phyloP scores from a whole-genome alignment of 2,329 filamentous ascomycete species.

The Aspergillus brasiliensis region DNA sequence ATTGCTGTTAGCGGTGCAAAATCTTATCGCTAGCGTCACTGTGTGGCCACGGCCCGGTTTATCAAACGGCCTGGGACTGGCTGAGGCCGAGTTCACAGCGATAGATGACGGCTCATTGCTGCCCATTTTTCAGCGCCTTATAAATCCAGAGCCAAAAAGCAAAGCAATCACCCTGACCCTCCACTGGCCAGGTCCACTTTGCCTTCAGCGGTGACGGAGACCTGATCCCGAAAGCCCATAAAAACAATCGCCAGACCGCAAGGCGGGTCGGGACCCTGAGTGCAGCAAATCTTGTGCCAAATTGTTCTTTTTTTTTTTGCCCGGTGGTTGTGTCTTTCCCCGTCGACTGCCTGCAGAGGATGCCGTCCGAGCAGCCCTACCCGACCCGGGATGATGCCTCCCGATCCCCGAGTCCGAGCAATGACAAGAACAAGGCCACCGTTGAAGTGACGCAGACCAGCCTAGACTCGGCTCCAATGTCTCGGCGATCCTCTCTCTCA shows the following conservation, averaged over 20 bases:
- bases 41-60: neutral
- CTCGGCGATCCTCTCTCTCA: neutral
- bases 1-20: slow-evolving; percentile 4
- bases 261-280: neutral
- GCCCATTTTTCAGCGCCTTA: neutral
- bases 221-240: neutral
- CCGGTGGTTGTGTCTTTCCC: neutral
- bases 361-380: neutral
- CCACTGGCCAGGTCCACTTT: neutral
- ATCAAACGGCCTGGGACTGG: neutral
- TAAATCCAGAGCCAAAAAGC: neutral
- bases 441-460: neutral
- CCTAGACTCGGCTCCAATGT: neutral
- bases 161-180: neutral
- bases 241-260: neutral
- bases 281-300: neutral
- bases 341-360: too few relatives aligned
- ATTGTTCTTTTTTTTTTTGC: neutral
- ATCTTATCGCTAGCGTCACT: neutral
- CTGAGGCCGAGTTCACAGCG: neutral
- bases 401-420: neutral
- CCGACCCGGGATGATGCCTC: slow-evolving; percentile 1
- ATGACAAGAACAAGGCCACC: neutral
- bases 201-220: neutral
- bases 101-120: neutral